Conservation (phyloP, 768 basidiomycete genomes). For the Leccinum subtestaceum region DNA sequence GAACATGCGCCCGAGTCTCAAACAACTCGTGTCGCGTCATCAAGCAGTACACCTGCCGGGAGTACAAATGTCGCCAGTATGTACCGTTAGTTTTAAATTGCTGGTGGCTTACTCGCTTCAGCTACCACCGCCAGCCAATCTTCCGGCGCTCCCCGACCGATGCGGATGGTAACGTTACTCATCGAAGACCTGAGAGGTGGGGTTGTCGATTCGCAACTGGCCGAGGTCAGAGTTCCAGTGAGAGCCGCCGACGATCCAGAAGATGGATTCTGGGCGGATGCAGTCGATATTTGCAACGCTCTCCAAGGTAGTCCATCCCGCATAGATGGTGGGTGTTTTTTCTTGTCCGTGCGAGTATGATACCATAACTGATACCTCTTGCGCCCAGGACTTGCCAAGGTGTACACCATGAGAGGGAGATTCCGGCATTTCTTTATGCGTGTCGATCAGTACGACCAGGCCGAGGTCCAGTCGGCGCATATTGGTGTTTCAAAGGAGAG, state of each 20-base stretch:
- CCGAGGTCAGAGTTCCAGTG: slow-evolving; percentile 64
- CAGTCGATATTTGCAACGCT: slow-evolving; percentile 54
- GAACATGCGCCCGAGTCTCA: neutral
- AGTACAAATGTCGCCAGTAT: slow-evolving; percentile 39
- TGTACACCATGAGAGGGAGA: slow-evolving; percentile 63
- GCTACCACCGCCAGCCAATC: slow-evolving; percentile 9
- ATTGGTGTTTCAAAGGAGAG: slow-evolving; percentile 51
- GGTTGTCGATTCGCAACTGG: slow-evolving; percentile 53
- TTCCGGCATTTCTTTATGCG: slow-evolving; percentile 70
- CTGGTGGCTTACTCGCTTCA: slow-evolving; percentile 8
- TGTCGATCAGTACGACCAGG: slow-evolving; percentile 48
- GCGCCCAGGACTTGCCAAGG: slow-evolving; percentile 59
- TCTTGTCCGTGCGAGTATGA: neutral
- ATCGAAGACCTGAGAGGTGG: slow-evolving; percentile 62
- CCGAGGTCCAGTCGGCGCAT: slow-evolving; percentile 54
- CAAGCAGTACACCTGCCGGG: slow-evolving; percentile 13
- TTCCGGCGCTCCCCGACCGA: slow-evolving; percentile 16
- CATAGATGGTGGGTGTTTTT: slow-evolving; percentile 56
- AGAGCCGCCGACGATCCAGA: slow-evolving; percentile 43
- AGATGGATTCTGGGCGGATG: slow-evolving; percentile 71
- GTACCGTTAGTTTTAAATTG: slow-evolving; percentile 1
- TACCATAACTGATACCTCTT: neutral
- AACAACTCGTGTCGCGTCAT: neutral
- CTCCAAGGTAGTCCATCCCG: slow-evolving; percentile 62
- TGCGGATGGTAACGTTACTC: slow-evolving; percentile 62